These are phyloP conservation scores for Volvox carteri DNA, from an alignment of 163 green algal species.

Conservation along the genomic window DNA sequence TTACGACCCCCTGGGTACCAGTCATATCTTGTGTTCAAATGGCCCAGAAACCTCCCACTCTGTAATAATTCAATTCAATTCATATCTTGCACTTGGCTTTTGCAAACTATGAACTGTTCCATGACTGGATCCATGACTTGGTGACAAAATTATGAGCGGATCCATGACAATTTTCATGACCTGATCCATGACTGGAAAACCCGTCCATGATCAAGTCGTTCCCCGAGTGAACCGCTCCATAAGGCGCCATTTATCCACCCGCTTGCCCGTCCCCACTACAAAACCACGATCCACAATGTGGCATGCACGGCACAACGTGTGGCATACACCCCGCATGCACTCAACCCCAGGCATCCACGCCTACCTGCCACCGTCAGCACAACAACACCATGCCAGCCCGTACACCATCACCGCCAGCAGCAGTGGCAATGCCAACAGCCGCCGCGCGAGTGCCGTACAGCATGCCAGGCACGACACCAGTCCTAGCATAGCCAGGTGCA, in stretches of 20 bases:
- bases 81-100: too few species aligned
- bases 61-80: too few species aligned
- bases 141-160: too few species aligned
- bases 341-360: not conserved
- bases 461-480: constrained; percentile 42
- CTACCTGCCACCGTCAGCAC: not conserved
- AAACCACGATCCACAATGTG: constrained; percentile 1
- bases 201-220: too few species aligned
- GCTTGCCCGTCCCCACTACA: not conserved
- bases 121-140: too few species aligned
- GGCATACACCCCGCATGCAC: constrained; percentile 3
- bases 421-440: constrained; percentile 28
- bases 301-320: constrained; percentile 25
- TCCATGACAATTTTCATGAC: too few species aligned
- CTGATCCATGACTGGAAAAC: too few species aligned
- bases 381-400: not conserved
- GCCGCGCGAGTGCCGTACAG: not conserved
- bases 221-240: constrained; percentile 2
- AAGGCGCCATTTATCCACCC: constrained; percentile 22
- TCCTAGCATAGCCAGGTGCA: not conserved
- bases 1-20: too few species aligned
- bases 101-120: too few species aligned
- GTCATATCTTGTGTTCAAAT: too few species aligned
- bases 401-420: constrained; percentile 32
- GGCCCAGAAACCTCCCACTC: too few species aligned